A percentile compares a stretch with the other conserved stretches of the same genome.
phyloP scores from a whole-genome alignment of 2,329 filamentous ascomycete genomes.

The Fulvia fulva region DNA sequence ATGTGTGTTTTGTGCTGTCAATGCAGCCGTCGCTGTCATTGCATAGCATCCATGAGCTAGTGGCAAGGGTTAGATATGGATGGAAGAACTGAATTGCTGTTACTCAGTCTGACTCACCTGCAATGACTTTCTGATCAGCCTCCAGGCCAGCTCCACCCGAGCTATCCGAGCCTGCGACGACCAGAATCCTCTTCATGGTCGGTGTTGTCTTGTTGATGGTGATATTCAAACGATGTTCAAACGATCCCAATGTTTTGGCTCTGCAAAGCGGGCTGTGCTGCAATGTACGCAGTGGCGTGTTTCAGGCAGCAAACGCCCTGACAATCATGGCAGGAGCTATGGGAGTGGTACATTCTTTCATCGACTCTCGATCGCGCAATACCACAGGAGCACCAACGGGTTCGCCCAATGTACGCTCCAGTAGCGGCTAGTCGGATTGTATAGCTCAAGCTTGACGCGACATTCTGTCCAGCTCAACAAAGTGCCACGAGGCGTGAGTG shows the following conservation, averaged over 20 bases:
- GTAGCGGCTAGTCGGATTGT: neutral
- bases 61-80: neutral
- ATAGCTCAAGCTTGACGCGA: neutral
- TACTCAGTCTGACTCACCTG: neutral
- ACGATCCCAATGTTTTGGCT: neutral
- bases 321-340: neutral
- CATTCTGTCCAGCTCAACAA: neutral
- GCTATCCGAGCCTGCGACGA: slow-evolving; percentile 85
- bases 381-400: neutral
- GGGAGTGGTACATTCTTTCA: neutral
- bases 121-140: slow-evolving; percentile 88
- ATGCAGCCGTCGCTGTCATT: slow-evolving; percentile 89
- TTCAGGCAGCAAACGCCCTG: neutral
- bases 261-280: neutral
- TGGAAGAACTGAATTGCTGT: neutral
- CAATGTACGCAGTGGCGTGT: neutral
- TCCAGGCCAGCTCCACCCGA: slow-evolving; percentile 91
- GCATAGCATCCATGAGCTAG: slow-evolving; percentile 84
- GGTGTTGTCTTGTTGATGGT: neutral
- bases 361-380: neutral
- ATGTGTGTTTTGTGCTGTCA: slow-evolving; percentile 93
- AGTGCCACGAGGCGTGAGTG: neutral
- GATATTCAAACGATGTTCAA: neutral
- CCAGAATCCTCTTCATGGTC: slow-evolving; percentile 57
- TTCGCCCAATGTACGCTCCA: neutral